Conservation (phyloP, 2,329 filamentous ascomycete genomes). For the Diplodia mutila region DNA sequence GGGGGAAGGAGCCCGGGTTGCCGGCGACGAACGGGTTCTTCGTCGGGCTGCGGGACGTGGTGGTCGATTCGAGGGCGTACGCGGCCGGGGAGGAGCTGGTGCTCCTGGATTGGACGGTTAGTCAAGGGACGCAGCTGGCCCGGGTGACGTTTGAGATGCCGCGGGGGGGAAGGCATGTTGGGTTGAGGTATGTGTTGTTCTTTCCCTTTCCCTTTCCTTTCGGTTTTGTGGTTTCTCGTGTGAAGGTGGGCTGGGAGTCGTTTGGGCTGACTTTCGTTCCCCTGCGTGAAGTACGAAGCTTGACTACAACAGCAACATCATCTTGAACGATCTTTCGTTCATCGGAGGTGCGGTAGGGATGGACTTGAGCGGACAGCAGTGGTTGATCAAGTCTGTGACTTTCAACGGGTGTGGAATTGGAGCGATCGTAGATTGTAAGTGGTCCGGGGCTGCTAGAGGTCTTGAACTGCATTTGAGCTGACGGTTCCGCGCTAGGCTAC, state of each 20-base stretch:
- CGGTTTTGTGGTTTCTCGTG: background rate
- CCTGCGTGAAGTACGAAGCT: constrained; percentile 25
- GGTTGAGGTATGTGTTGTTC: constrained; percentile 34
- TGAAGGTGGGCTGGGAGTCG: background rate
- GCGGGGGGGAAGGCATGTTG: constrained; percentile 38
- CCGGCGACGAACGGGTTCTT: constrained; percentile 34
- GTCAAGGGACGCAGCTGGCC: constrained; percentile 35
- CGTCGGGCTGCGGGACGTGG: constrained; percentile 34
- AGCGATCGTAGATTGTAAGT: constrained; percentile 5
- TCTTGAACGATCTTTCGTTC: constrained; percentile 22
- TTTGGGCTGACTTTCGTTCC: background rate
- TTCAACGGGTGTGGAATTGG: constrained; percentile 4
- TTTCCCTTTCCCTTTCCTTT: no score
- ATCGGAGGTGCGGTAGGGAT: constrained; percentile 35
- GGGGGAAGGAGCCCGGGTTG: constrained; percentile 30
- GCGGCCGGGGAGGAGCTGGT: constrained; percentile 28
- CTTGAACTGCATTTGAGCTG: background rate
- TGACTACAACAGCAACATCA: constrained; percentile 33
- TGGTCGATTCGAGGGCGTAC: constrained; percentile 33
- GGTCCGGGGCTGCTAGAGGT: background rate
- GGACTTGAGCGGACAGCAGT: constrained; percentile 41
- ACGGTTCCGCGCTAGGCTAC: background rate
- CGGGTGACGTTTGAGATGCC: constrained; percentile 42
- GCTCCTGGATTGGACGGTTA: constrained; percentile 35
- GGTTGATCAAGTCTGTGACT: constrained; percentile 36